phyloP scores from a whole-genome alignment of 176 grass and related monocot species.

The Cymbopogon citratus region DNA sequence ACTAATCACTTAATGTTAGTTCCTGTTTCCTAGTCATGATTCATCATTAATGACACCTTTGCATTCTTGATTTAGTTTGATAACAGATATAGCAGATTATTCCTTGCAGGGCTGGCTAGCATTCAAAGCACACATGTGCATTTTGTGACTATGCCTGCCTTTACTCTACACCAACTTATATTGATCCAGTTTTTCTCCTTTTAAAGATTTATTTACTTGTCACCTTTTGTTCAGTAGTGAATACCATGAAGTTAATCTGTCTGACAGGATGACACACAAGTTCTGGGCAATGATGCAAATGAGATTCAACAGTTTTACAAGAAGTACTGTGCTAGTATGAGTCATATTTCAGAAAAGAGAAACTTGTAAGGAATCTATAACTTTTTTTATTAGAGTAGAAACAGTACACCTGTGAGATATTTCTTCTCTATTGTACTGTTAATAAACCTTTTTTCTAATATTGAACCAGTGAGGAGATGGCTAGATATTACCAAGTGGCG shows the following conservation, averaged over 20 bases:
- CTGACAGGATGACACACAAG: slow-evolving; percentile 39
- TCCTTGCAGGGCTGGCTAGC: background rate
- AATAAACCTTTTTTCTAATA: slow-evolving; percentile 22
- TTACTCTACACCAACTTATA: background rate
- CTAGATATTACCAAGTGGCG: slow-evolving; percentile 55
- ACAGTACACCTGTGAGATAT: background rate
- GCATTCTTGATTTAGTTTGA: slow-evolving; percentile 12
- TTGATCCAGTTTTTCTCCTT: slow-evolving; percentile 1
- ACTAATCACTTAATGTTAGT: background rate
- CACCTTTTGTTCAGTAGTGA: slow-evolving; percentile 9
- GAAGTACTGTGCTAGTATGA: slow-evolving; percentile 48
- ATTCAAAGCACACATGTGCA: background rate
- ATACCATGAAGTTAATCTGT: slow-evolving; percentile 11
- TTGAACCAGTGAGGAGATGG: slow-evolving; percentile 52
- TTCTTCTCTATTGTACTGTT: background rate
- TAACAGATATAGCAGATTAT: background rate
- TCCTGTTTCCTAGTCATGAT: background rate
- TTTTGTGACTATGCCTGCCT: slow-evolving; percentile 18
- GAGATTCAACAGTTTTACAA: slow-evolving; percentile 63
- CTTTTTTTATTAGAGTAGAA: background rate
- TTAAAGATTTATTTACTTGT: background rate
- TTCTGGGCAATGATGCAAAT: slow-evolving; percentile 39
- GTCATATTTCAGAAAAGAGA: slow-evolving; percentile 23
- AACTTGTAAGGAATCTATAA: slow-evolving; percentile 55
- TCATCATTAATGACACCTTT: background rate